A percentile compares a stretch with the other conserved stretches of the same genome.
Evolutionary conservation across 352 stramenopile species (phyloP).

Genomic region (Globisporangium irregulare): DNA sequence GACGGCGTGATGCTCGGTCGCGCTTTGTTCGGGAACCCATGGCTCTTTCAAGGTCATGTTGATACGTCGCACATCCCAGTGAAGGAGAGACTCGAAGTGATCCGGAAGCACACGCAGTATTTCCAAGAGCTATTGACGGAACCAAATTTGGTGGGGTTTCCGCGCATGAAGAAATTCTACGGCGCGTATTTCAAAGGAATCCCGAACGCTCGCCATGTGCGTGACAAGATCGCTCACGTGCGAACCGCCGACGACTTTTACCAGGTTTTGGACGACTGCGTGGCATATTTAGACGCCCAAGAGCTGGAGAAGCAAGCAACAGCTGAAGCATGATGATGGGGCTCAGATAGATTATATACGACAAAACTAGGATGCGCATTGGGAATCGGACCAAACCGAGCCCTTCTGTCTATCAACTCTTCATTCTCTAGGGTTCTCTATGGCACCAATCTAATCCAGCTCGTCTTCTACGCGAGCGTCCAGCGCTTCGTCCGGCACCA

Average conservation of each 20-base stretch:
- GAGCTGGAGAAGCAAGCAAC: constrained; percentile 14
- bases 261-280: constrained; percentile 47
- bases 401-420: constrained; percentile 10
- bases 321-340: constrained; percentile 12
- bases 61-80: constrained; percentile 53
- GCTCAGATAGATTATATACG: not conserved
- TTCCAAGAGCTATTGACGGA: constrained; percentile 56
- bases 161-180: constrained; percentile 83
- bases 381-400: not conserved
- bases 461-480: constrained; percentile 70
- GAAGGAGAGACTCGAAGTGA: constrained; percentile 52
- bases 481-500: constrained; percentile 68
- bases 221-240: constrained; percentile 49
- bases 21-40: constrained; percentile 77
- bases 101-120: constrained; percentile 63
- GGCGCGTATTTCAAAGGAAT: constrained; percentile 70
- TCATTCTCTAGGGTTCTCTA: constrained; percentile 9
- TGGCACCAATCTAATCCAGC: constrained; percentile 17
- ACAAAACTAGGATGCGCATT: not conserved
- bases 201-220: constrained; percentile 63
- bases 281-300: constrained; percentile 30
- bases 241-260: constrained; percentile 54
- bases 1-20: constrained; percentile 81
- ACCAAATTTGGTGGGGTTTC: constrained; percentile 50
- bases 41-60: constrained; percentile 68